Percentiles rank a stretch among this genome's conserved stretches.
Conservation (phyloP, 2,329 filamentous ascomycete species). For the Fusarium concolor region DNA sequence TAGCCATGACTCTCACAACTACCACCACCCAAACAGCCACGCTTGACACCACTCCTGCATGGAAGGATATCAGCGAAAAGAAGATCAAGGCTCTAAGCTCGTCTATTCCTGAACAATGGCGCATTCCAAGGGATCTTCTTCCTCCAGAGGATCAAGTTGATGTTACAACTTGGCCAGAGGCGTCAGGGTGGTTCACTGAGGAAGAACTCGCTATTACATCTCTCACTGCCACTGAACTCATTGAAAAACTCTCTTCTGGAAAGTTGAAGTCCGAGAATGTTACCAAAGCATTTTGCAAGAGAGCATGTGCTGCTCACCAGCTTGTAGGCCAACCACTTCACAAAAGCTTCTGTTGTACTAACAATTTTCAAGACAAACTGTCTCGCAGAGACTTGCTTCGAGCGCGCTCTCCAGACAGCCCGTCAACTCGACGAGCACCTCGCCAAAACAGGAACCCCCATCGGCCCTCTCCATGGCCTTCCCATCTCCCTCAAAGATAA, state of each 20-base stretch:
- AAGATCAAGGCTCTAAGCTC: slow-evolving; percentile 38
- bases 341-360: background rate
- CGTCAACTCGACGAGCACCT: slow-evolving; percentile 62
- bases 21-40: slow-evolving; percentile 15
- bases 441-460: slow-evolving; percentile 56
- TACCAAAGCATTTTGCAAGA: slow-evolving; percentile 65
- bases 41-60: slow-evolving; percentile 22
- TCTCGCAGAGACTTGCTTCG: slow-evolving; percentile 66
- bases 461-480: slow-evolving; percentile 74
- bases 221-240: slow-evolving; percentile 55
- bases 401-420: slow-evolving; percentile 62
- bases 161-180: slow-evolving; percentile 66
- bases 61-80: slow-evolving; percentile 30
- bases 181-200: slow-evolving; percentile 69
- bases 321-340: slow-evolving; percentile 4
- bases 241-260: slow-evolving; percentile 48
- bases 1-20: slow-evolving; percentile 21
- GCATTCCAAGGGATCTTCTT: slow-evolving; percentile 63
- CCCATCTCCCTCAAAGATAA: slow-evolving; percentile 78
- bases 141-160: slow-evolving; percentile 62
- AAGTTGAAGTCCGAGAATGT: slow-evolving; percentile 56
- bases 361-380: slow-evolving; percentile 56
- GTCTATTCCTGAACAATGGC: slow-evolving; percentile 69
- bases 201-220: slow-evolving; percentile 61
- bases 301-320: slow-evolving; percentile 67